phyloP scores from a whole-genome alignment of 352 stramenopile species.

The Globisporangium paroecandrum region DNA sequence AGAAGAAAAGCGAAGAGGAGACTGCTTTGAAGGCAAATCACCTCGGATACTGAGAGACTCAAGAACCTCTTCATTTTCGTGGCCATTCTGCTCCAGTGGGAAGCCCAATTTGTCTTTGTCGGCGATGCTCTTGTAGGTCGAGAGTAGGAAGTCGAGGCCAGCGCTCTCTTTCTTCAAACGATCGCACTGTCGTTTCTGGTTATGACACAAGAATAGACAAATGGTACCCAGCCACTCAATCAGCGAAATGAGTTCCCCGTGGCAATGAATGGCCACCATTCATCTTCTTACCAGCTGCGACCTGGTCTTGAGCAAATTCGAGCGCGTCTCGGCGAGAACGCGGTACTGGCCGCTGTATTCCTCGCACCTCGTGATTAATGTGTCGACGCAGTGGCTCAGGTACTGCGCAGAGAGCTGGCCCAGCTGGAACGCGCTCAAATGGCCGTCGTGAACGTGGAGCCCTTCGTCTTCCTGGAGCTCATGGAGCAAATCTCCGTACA shows the following conservation, averaged over 20 bases:
- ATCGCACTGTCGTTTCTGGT: slow-evolving; percentile 36
- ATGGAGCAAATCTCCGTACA: slow-evolving; percentile 48
- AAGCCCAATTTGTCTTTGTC: slow-evolving; percentile 24
- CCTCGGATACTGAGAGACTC: not conserved
- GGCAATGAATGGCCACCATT: not conserved
- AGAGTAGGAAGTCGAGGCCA: slow-evolving; percentile 49
- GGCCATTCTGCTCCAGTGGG: not conserved
- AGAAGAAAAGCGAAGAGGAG: not conserved
- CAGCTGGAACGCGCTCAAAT: slow-evolving; percentile 48
- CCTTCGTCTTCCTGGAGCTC: slow-evolving; percentile 49
- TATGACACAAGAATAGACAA: not conserved
- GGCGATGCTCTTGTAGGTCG: slow-evolving; percentile 49
- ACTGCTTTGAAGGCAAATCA: not conserved
- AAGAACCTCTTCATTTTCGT: not conserved
- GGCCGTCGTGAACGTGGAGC: slow-evolving; percentile 46
- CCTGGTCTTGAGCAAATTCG: slow-evolving; percentile 22
- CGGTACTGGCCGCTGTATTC: slow-evolving; percentile 39
- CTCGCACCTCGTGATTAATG: slow-evolving; percentile 30
- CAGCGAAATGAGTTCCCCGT: not conserved
- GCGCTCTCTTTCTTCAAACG: slow-evolving; percentile 47
- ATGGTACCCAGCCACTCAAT: not conserved
- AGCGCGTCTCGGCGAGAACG: slow-evolving; percentile 15
- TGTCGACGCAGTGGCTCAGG: slow-evolving; percentile 53
- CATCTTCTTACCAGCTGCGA: slow-evolving; percentile 26
- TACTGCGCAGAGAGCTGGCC: slow-evolving; percentile 71